These are phyloP conservation scores for Globisporangium alternatum DNA, from an alignment of 352 stramenopile species.

Conservation along the genomic window DNA sequence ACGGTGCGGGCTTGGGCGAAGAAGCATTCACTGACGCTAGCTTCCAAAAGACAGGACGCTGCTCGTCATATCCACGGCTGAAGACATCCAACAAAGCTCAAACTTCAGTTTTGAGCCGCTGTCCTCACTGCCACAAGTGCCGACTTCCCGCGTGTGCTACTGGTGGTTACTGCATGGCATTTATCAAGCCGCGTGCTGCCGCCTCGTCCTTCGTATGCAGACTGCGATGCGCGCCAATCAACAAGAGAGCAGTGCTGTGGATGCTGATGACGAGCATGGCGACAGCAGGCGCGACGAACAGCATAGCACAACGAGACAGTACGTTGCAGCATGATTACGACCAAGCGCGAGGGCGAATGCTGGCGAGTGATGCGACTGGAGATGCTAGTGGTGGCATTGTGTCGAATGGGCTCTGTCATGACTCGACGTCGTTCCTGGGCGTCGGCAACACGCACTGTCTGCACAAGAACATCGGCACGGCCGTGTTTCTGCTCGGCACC, in stretches of 20 bases:
- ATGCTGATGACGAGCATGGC: slow-evolving; percentile 1
- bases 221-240: slow-evolving; percentile 6
- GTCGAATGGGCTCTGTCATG: slow-evolving; percentile 32
- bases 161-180: slow-evolving; percentile 1
- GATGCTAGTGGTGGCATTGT: not conserved
- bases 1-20: not conserved
- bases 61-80: not conserved
- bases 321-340: not conserved
- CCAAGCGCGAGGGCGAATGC: not conserved
- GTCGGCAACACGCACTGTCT: slow-evolving; percentile 81
- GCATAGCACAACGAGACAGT: not conserved
- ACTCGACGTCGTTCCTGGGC: slow-evolving; percentile 64
- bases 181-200: not conserved
- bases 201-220: not conserved
- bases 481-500: slow-evolving; percentile 70
- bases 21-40: not conserved
- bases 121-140: not conserved
- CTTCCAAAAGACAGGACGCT: not conserved
- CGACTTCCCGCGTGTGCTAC: not conserved
- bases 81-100: not conserved
- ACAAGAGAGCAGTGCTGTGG: not conserved
- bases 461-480: slow-evolving; percentile 64
- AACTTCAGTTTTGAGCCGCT: not conserved
- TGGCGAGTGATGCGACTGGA: not conserved
- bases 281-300: not conserved